These are phyloP conservation scores for Eucalyptus marginata DNA, from an alignment of 345 rosid genomes.

Conservation along the genomic window DNA sequence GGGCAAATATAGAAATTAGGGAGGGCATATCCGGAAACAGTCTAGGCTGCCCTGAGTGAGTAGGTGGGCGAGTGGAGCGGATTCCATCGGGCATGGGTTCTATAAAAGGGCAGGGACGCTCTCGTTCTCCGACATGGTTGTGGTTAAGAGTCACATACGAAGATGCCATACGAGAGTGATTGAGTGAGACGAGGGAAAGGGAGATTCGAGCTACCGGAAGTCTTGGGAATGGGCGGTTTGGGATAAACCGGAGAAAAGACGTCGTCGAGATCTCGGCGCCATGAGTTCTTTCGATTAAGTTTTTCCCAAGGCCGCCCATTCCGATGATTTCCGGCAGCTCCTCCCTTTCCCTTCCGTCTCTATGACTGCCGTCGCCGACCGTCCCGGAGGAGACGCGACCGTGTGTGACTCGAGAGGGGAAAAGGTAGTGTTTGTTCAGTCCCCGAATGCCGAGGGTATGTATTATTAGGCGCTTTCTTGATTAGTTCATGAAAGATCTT, in stretches of 20 bases:
- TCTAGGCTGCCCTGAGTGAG: background rate
- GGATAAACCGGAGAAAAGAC: background rate
- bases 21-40: background rate
- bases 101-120: background rate
- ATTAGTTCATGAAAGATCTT: background rate
- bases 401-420: background rate
- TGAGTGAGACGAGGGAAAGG: conserved; percentile 2
- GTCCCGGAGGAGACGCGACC: background rate
- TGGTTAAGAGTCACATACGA: background rate
- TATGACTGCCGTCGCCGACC: background rate
- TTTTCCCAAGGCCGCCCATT: conserved; percentile 22
- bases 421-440: background rate
- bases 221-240: conserved; percentile 20
- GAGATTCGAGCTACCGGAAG: conserved; percentile 14
- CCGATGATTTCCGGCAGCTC: conserved; percentile 13
- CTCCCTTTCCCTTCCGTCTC: conserved; percentile 13
- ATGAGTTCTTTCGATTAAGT: background rate
- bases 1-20: background rate
- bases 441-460: background rate
- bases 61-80: background rate
- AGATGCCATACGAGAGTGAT: background rate
- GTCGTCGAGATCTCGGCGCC: background rate
- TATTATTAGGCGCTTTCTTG: background rate
- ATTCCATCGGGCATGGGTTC: background rate
- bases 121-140: background rate